Base-by-base conservation (phyloP, 495 filamentous ascomycete genomes). In the Chaetomium cochliodes region DNA sequence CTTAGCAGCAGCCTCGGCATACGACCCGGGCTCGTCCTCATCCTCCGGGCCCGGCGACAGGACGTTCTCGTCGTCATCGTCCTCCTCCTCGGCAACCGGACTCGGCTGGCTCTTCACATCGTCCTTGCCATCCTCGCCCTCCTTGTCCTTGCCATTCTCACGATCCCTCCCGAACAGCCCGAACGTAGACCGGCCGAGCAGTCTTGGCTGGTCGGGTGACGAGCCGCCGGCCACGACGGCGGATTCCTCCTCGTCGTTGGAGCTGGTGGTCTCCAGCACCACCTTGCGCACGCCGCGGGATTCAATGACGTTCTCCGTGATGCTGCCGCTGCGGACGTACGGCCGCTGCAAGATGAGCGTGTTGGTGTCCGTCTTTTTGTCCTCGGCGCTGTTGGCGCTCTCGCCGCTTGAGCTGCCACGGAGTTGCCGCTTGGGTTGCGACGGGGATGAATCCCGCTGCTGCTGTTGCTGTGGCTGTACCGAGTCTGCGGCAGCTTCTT, bases 281-380 rank as follows among this genome's bases (percentile, higher is more conserved):
- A 94, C 86, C 77, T 97, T 97, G 49, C 88, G 87, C 39, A 96
- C 83, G 2, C 92, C 92, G 51, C 89, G 88, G 13, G 89, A 80
- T 72, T 96, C 91, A 44, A 96, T 78, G 22, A 92, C 83, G 69
- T 92, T 92, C 76, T 96, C 92, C 0, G 91, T 93, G 69, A 97
- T 96, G 74, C 88, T 92, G 13, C 92, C 92, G 68, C 89, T 92
- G 42, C 91, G 85, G 0, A 90, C 89, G 42, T 83, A 80, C 13
- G 82, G 81, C 52, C 80, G 79, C 58, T 84, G 86, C 3, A 72
- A 70, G 9, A 53, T 37, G 6, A 66, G 60, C 16, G 23, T 59
- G 57, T 50, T 63, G 33, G 33, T 7, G 15, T 69, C 68, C 37
- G 62, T 65, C 26, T 49, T 63, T 1, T 13, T 3, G 49, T 18